Conservation (phyloP, 2,329 filamentous ascomycete genomes). For the Penicillium expansum region DNA sequence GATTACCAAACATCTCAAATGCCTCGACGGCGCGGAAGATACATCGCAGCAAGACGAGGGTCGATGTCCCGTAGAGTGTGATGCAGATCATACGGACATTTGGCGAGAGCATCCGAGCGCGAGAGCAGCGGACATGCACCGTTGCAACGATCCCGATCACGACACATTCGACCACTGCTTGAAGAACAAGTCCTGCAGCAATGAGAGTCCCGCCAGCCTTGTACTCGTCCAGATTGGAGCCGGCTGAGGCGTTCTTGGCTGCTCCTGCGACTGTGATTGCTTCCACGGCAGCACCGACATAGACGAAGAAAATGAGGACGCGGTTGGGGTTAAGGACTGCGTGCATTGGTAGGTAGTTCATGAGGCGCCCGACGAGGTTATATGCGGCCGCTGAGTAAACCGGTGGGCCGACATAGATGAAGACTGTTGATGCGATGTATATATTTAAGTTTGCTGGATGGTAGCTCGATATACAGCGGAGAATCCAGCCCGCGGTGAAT, state of each 20-base stretch:
- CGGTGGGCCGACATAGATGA: constrained; percentile 37
- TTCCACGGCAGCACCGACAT: constrained; percentile 37
- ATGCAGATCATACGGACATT: constrained; percentile 34
- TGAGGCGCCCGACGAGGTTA: constrained; percentile 37
- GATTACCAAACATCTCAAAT: constrained; percentile 25
- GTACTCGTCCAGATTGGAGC: constrained; percentile 14
- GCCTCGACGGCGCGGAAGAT: constrained; percentile 38
- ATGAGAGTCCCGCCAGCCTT: constrained; percentile 30
- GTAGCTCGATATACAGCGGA: constrained; percentile 31
- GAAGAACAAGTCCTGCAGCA: constrained; percentile 29
- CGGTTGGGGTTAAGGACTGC: constrained; percentile 38
- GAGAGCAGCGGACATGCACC: constrained; percentile 25
- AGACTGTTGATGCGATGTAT: constrained; percentile 36
- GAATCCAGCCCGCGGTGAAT: constrained; percentile 40
- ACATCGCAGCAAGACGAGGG: constrained; percentile 35
- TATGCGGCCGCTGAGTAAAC: constrained; percentile 41
- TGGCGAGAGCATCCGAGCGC: constrained; percentile 22
- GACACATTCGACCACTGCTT: constrained; percentile 32
- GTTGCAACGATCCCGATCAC: constrained; percentile 27
- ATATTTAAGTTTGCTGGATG: constrained; percentile 28
- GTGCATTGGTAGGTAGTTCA: constrained; percentile 41
- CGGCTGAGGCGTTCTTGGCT: constrained; percentile 22
- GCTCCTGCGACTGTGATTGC: constrained; percentile 34
- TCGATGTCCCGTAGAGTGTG: constrained; percentile 38
- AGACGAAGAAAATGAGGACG: constrained; percentile 38